Evolutionary conservation across 805 yeast genomes (phyloP).

Genomic region (Pichia sporocuriosa): DNA sequence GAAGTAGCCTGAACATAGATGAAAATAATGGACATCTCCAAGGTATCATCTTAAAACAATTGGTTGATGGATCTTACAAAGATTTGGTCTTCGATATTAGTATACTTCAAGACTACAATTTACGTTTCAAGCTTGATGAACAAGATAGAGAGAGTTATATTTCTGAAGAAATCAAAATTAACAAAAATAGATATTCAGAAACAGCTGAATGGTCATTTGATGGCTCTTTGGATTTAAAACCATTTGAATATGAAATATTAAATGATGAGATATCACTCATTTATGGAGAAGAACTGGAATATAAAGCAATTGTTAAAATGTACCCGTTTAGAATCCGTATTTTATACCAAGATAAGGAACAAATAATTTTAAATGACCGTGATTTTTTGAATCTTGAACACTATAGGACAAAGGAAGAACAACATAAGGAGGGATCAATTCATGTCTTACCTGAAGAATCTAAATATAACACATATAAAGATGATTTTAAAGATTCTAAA

Average conservation of each 20-base stretch:
- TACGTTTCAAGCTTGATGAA: slow-evolving; percentile 68
- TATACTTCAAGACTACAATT: slow-evolving; percentile 46
- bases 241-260: slow-evolving; percentile 22
- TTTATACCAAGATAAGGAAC: slow-evolving; percentile 36
- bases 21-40: slow-evolving; percentile 29
- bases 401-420: slow-evolving; percentile 44
- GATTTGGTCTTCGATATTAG: slow-evolving; percentile 52
- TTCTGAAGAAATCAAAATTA: slow-evolving; percentile 13
- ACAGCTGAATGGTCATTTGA: slow-evolving; percentile 54
- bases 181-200: slow-evolving; percentile 50
- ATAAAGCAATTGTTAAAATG: slow-evolving; percentile 37
- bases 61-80: slow-evolving; percentile 34
- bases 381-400: slow-evolving; percentile 80
- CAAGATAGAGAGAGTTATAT: slow-evolving; percentile 30
- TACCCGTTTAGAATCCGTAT: slow-evolving; percentile 48
- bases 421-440: slow-evolving; percentile 29
- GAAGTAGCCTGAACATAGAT: slow-evolving; percentile 26
- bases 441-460: slow-evolving; percentile 54
- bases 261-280: slow-evolving; percentile 16
- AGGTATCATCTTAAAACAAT: slow-evolving; percentile 43
- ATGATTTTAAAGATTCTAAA: slow-evolving; percentile 60
- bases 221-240: slow-evolving; percentile 13
- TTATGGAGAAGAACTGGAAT: slow-evolving; percentile 35
- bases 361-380: slow-evolving; percentile 60
- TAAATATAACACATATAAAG: slow-evolving; percentile 60